Base-by-base conservation (phyloP, 768 basidiomycete species). In the Leccinum variicolor region DNA sequence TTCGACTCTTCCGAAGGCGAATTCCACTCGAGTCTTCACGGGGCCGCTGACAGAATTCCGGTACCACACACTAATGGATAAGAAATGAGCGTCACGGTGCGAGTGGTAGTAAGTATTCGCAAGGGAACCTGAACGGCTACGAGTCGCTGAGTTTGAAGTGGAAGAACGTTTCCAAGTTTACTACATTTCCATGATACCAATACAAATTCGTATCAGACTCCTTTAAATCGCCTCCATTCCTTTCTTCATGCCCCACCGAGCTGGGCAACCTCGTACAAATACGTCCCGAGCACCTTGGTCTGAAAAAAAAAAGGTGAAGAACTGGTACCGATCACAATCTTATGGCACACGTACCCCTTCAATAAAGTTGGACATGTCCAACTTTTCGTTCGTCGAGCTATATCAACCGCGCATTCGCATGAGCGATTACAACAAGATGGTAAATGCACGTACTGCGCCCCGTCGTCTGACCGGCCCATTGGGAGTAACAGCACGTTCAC, bases 391-490 rank as follows among this genome's bases (percentile, higher is more conserved):
- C 11, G 90, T 94, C 52, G 90, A 92, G 74, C 91, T 92, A 60
- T 3, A 55, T 55, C 33, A 39, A 13, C 13, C 14, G 6, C 41
- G 4, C 34, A 33, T 23, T n/a, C 9, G 17, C 6, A 23, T 55
- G 41, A 56, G 46, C 39, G 25, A 33, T 15, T 5, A 51, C 25
- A 13, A 33, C 26, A 11, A 47, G 26, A 11, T 29, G 43, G 23
- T 7, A 31, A 29, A 36, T 28, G 1, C 10, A 84, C 89, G 62
- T 67, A 92, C 88, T 94, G 92, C 43, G 93, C 91, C 64, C 95
- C 96, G 62, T 98, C 96, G 67, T 98, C 94, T 2, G 92, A 91
- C 51, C 95, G 80, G 2, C 94, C 94, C 87, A 96, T 95, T 1
- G 94, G 96, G 28, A 98, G 78, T 19, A 98, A 76, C 56, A 95